These are phyloP conservation scores for Coelastrella sp. DNA, from an alignment of 139 green algal species.

Conservation along the genomic window DNA sequence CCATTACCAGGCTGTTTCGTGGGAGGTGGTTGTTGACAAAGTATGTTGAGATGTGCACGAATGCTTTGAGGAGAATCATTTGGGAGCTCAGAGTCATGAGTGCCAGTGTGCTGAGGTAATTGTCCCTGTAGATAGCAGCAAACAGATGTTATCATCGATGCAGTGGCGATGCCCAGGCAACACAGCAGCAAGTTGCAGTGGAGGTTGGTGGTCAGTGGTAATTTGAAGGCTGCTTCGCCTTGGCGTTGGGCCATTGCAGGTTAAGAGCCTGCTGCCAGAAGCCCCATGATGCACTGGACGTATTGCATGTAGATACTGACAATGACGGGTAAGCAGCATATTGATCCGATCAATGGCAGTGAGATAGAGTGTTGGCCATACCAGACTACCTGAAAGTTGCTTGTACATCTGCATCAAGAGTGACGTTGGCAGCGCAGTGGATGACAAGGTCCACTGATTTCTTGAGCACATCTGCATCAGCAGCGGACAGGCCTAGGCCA, in stretches of 20 bases:
- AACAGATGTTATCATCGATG: background rate
- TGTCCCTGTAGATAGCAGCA: background rate
- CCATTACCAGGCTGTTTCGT: background rate
- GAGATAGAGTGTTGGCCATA: background rate
- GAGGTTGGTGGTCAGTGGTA: background rate
- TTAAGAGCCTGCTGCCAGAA: no score
- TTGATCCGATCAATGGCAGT: no score
- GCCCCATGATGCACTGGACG: background rate
- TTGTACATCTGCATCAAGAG: constrained; percentile 62
- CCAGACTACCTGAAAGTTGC: constrained; percentile 15
- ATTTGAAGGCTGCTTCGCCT: background rate
- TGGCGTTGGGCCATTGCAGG: background rate
- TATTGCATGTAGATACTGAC: background rate
- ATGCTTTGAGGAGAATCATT: background rate
- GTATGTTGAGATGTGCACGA: constrained; percentile 26
- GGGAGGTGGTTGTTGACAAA: constrained; percentile 28
- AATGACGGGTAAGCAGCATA: background rate
- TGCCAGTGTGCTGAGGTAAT: constrained; percentile 3
- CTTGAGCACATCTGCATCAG: background rate
- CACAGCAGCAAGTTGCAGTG: background rate
- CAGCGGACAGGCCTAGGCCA: constrained; percentile 2
- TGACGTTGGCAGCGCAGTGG: constrained; percentile 50
- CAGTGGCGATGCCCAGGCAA: background rate
- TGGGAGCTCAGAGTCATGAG: background rate
- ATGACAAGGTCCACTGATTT: constrained; percentile 10